Percentiles rank a stretch among this genome's conserved stretches.
phyloP scores from a whole-genome alignment of 2,329 filamentous ascomycete genomes.

The Pyrenophora tritici-repentis region DNA sequence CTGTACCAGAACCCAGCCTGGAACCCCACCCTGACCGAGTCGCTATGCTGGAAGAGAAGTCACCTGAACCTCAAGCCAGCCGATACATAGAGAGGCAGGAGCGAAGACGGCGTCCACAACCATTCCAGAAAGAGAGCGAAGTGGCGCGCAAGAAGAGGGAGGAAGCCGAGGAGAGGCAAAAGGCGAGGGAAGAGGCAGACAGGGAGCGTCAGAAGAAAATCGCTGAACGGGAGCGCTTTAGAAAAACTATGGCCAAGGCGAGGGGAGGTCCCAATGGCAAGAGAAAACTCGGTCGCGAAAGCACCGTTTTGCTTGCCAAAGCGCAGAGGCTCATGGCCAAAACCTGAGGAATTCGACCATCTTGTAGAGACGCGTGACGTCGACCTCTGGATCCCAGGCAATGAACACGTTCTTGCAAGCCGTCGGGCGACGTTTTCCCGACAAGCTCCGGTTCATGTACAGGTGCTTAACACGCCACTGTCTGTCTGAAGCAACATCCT shows the following conservation, averaged over 20 bases:
- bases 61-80: slow-evolving; percentile 24
- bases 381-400: background rate
- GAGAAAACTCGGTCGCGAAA: slow-evolving; percentile 81
- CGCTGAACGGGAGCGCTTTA: slow-evolving; percentile 73
- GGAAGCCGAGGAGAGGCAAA: slow-evolving; percentile 65
- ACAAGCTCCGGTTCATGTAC: background rate
- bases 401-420: background rate
- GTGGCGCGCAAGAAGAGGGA: slow-evolving; percentile 60
- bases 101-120: slow-evolving; percentile 38
- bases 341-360: slow-evolving; percentile 18
- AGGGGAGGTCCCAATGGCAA: slow-evolving; percentile 69
- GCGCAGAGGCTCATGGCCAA: slow-evolving; percentile 70
- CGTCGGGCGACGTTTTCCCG: background rate
- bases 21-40: slow-evolving; percentile 66
- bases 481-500: background rate
- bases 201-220: slow-evolving; percentile 58
- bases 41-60: slow-evolving; percentile 59
- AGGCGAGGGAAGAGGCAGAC: slow-evolving; percentile 66
- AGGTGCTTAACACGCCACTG: background rate
- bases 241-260: slow-evolving; percentile 67
- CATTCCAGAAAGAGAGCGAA: slow-evolving; percentile 52
- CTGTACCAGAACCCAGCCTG: slow-evolving; percentile 44
- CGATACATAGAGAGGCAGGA: slow-evolving; percentile 25
- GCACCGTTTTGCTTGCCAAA: slow-evolving; percentile 75
- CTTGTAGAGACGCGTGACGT: background rate